Percentiles rank a stretch among this genome's conserved stretches.
phyloP scores from a whole-genome alignment of 2,329 filamentous ascomycete species.

The Claviceps maximensis region DNA sequence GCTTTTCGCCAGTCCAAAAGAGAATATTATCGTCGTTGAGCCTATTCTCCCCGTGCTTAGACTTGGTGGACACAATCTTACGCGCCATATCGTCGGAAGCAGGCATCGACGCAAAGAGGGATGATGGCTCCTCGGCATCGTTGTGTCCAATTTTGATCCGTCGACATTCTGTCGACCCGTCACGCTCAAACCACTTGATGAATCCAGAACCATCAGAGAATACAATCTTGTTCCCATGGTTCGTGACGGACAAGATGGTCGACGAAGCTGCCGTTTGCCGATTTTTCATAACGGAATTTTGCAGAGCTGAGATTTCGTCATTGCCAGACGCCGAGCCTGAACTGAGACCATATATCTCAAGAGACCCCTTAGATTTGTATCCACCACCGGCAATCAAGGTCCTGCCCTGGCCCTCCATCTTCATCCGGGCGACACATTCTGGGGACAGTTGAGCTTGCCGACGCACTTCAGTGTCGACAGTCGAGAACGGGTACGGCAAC shows the following conservation, averaged over 20 bases:
- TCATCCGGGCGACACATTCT: conserved; percentile 40
- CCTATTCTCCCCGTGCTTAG: conserved; percentile 17
- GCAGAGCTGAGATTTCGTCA: conserved; percentile 14
- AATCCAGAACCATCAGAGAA: conserved; percentile 75
- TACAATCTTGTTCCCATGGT: conserved; percentile 70
- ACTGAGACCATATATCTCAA: conserved; percentile 68
- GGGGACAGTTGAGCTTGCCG: conserved; percentile 40
- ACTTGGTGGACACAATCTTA: conserved; percentile 57
- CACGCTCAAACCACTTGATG: conserved; percentile 82
- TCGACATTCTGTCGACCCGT: conserved; percentile 53
- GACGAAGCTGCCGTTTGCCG: conserved; percentile 70
- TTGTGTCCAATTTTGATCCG: conserved; percentile 42
- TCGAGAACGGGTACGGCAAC: conserved; percentile 54
- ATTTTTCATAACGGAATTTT: conserved; percentile 53
- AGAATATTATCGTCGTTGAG: conserved; percentile 55
- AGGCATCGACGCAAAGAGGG: conserved; percentile 35
- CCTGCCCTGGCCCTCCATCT: conserved; percentile 37
- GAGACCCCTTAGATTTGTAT: conserved; percentile 80
- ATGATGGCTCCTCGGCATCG: conserved; percentile 30
- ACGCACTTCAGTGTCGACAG: conserved; percentile 45
- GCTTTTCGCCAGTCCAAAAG: conserved; percentile 76
- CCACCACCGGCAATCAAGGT: conserved; percentile 75
- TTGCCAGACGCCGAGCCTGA: conserved; percentile 14
- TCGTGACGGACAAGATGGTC: conserved; percentile 67
- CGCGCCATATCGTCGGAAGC: conserved; percentile 61